Conservation (phyloP, 2,329 filamentous ascomycete genomes). For the Tolypocladium tropicale region DNA sequence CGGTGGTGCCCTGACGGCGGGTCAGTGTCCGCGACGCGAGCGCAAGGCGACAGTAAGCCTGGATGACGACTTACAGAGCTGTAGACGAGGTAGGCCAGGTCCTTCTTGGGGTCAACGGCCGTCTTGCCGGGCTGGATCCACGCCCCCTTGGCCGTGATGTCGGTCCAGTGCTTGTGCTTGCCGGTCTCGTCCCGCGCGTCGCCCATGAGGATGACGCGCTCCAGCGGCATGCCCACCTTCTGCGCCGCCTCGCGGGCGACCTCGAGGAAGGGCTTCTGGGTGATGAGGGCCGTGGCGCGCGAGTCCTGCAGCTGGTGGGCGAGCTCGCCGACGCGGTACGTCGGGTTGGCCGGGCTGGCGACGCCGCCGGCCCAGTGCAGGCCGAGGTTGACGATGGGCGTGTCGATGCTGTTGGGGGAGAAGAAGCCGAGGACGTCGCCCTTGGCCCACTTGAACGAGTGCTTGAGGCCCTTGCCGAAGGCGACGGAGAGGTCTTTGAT, state of each 20-base stretch:
- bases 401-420: conserved; percentile 80
- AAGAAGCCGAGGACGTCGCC: conserved; percentile 77
- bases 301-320: conserved; percentile 76
- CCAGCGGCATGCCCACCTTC: conserved; percentile 57
- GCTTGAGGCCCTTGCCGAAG: conserved; percentile 74
- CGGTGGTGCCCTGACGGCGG: conserved; percentile 59
- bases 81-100: conserved; percentile 79
- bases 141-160: conserved; percentile 49
- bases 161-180: conserved; percentile 59
- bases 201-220: conserved; percentile 68
- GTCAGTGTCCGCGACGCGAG: not conserved
- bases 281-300: conserved; percentile 63
- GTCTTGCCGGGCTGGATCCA: conserved; percentile 43
- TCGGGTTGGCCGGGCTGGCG: conserved; percentile 78
- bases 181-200: conserved; percentile 50
- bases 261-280: conserved; percentile 57
- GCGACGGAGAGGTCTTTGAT: conserved; percentile 54
- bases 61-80: conserved; percentile 43
- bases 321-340: conserved; percentile 75
- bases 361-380: conserved; percentile 75
- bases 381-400: conserved; percentile 66
- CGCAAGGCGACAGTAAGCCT: not conserved
- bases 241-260: conserved; percentile 58
- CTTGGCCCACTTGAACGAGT: conserved; percentile 67
- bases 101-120: conserved; percentile 56